Evolutionary conservation across 257 asterid species (phyloP).

Genomic region (Solanum peruvianum): DNA sequence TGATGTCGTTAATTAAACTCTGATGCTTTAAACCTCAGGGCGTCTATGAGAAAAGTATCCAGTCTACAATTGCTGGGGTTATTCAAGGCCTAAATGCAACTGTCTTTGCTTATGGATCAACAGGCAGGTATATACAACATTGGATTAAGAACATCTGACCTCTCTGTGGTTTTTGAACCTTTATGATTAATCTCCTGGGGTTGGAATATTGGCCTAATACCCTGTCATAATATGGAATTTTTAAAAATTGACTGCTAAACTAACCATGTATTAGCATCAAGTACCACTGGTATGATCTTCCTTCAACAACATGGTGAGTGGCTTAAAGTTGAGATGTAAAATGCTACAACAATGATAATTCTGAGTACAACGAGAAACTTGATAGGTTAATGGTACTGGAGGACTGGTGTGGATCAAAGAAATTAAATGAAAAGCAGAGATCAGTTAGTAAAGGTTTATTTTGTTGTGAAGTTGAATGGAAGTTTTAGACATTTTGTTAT

Average conservation of each 20-base stretch:
- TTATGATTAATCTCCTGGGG: background rate
- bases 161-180: background rate
- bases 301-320: background rate
- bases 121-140: constrained; percentile 62
- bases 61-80: constrained; percentile 73
- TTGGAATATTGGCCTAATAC: background rate
- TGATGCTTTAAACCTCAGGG: constrained; percentile 36
- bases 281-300: background rate
- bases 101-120: constrained; percentile 92
- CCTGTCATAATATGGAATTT: background rate
- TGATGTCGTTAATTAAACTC: background rate
- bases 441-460: background rate
- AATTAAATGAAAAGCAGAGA: background rate
- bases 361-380: background rate
- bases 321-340: background rate
- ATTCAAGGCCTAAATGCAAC: constrained; percentile 96
- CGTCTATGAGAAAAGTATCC: constrained; percentile 60
- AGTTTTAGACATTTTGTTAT: background rate
- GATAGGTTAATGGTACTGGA: background rate
- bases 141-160: background rate
- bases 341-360: background rate
- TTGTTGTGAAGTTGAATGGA: background rate
- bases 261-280: background rate
- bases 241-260: background rate
- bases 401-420: background rate